phyloP scores from a whole-genome alignment of 2,329 filamentous ascomycete genomes.

The Trichoderma arundinaceum region DNA sequence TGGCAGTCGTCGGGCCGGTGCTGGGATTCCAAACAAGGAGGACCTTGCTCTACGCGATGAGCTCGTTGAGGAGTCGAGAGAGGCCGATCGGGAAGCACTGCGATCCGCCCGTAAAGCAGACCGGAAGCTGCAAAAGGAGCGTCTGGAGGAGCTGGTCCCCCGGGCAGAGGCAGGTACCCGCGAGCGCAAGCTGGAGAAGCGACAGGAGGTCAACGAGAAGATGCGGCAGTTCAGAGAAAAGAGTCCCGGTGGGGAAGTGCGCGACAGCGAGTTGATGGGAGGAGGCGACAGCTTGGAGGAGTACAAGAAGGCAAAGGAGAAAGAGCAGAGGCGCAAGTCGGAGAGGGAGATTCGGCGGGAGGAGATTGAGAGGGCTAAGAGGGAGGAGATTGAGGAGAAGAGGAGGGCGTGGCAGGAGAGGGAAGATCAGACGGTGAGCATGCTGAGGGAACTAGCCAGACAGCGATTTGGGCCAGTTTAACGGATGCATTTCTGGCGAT shows the following conservation, averaged over 20 bases:
- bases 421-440: slow-evolving; percentile 84
- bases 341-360: slow-evolving; percentile 84
- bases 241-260: slow-evolving; percentile 61
- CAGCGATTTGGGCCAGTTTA: slow-evolving; percentile 70
- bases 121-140: slow-evolving; percentile 69
- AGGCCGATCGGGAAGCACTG: slow-evolving; percentile 59
- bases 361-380: slow-evolving; percentile 75
- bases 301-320: slow-evolving; percentile 69
- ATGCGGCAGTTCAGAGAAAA: slow-evolving; percentile 75
- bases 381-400: slow-evolving; percentile 80
- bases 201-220: slow-evolving; percentile 70
- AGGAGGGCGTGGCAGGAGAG: slow-evolving; percentile 71
- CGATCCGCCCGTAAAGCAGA: slow-evolving; percentile 68
- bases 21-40: slow-evolving; percentile 72
- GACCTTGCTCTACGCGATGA: slow-evolving; percentile 71
- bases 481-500: neutral
- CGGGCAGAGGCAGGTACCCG: slow-evolving; percentile 82
- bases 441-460: slow-evolving; percentile 78
- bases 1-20: slow-evolving; percentile 47
- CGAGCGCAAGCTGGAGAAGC: slow-evolving; percentile 88
- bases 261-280: slow-evolving; percentile 76
- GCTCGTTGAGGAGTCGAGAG: slow-evolving; percentile 55
- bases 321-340: slow-evolving; percentile 74
- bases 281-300: slow-evolving; percentile 69
- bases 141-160: slow-evolving; percentile 79